Conservation (phyloP, 768 basidiomycete genomes). For the Boletus coccyginus region DNA sequence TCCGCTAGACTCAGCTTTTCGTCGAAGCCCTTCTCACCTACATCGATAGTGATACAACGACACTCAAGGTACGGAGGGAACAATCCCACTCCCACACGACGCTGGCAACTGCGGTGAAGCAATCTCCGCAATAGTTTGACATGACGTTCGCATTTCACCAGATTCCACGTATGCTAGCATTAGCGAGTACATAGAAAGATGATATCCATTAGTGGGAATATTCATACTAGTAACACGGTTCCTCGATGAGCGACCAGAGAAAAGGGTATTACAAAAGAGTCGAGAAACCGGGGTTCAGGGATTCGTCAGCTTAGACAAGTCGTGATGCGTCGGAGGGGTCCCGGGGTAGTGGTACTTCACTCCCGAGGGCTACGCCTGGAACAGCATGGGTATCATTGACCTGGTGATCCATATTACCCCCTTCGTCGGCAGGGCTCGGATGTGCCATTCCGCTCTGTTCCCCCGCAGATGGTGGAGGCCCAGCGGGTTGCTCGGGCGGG, state of each 20-base stretch:
- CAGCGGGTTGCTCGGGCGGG: not conserved
- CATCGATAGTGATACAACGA: not conserved
- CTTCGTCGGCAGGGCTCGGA: not conserved
- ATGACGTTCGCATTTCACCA: not conserved
- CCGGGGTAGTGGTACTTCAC: not conserved
- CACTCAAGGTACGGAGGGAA: not conserved
- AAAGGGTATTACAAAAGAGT: not conserved
- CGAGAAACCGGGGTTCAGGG: not conserved
- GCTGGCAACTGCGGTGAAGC: not conserved
- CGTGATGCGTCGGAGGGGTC: not conserved
- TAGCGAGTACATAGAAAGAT: not conserved
- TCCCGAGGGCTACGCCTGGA: not conserved
- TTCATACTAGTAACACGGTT: not conserved
- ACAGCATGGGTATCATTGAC: not conserved
- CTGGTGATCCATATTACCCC: not conserved
- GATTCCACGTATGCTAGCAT: not conserved
- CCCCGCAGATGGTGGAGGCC: not conserved
- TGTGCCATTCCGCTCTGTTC: constrained; percentile 1
- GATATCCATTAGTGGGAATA: not conserved
- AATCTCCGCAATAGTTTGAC: not conserved
- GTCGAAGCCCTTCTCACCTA: not conserved
- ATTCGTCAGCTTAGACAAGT: constrained; percentile 8
- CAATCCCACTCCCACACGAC: too few relatives aligned
- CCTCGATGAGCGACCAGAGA: not conserved
- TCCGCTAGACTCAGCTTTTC: not conserved